Evolutionary conservation across 202 grass and related monocot genomes (phyloP).

Genomic region (Schoenoplectus tabernaemontani): DNA sequence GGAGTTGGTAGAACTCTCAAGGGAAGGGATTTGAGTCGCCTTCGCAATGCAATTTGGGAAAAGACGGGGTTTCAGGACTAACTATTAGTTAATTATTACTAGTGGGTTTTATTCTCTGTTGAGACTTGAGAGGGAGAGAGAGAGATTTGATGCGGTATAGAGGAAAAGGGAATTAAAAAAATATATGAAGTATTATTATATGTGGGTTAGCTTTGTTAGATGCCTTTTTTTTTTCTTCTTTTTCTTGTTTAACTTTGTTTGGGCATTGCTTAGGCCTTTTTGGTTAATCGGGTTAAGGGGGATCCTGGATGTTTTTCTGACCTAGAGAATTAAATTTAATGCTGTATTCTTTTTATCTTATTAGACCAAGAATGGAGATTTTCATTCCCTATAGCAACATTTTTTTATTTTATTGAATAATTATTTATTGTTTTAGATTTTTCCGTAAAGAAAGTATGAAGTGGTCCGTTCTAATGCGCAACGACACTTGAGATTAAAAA

Average conservation of each 20-base stretch:
- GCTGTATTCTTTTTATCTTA: neutral
- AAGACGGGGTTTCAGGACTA: conserved; percentile 90
- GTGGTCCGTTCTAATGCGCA: neutral
- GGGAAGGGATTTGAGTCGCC: conserved; percentile 75
- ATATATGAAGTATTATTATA: no score
- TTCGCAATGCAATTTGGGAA: conserved; percentile 94
- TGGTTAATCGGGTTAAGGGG: neutral
- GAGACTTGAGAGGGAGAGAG: no score
- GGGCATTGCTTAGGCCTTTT: neutral
- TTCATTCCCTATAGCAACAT: neutral
- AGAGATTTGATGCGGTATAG: no score
- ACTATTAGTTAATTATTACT: conserved; percentile 10
- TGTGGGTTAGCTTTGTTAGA: conserved; percentile 2
- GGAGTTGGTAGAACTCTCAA: conserved; percentile 79
- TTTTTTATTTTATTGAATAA: neutral
- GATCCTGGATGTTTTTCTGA: conserved; percentile 12
- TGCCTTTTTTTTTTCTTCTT: conserved; percentile 19
- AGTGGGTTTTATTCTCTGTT: conserved; percentile 1
- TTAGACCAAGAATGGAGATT: neutral
- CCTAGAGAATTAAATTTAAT: conserved; percentile 7
- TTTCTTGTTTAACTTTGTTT: neutral
- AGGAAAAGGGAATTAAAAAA: no score
- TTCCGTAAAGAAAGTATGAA: neutral
- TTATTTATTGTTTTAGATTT: neutral
- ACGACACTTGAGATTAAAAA: neutral